phyloP scores from a whole-genome alignment of 2,329 filamentous ascomycete species.

The Tolypocladium ophioglossoides region DNA sequence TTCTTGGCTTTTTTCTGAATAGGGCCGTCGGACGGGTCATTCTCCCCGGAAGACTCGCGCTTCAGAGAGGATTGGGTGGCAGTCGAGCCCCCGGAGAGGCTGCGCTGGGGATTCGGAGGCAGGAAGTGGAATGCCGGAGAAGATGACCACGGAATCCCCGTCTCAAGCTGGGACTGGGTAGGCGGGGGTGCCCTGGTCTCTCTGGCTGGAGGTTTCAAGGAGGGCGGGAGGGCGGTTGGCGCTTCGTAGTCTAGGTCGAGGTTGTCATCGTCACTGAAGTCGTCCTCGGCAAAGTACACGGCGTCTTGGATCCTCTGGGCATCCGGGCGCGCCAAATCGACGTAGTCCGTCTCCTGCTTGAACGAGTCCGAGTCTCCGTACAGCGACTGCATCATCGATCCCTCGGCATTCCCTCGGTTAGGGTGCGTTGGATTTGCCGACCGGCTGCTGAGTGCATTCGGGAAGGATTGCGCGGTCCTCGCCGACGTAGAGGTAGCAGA shows the following conservation, averaged over 20 bases:
- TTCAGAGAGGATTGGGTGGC: slow-evolving; percentile 24
- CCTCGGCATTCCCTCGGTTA: slow-evolving; percentile 5
- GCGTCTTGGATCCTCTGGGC: slow-evolving; percentile 15
- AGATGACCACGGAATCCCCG: slow-evolving; percentile 60
- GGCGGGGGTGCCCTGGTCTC: slow-evolving; percentile 17
- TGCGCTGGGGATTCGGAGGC: slow-evolving; percentile 19
- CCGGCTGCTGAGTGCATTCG: slow-evolving; percentile 16
- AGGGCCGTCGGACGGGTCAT: slow-evolving; percentile 13
- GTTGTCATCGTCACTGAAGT: slow-evolving; percentile 77
- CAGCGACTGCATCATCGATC: slow-evolving; percentile 29
- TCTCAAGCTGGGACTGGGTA: slow-evolving; percentile 15
- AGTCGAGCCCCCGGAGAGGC: slow-evolving; percentile 7
- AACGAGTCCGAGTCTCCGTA: slow-evolving; percentile 39
- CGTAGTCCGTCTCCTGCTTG: slow-evolving; percentile 14
- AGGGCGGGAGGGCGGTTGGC: slow-evolving; percentile 38
- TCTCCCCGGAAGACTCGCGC: slow-evolving; percentile 27
- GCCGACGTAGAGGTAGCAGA: slow-evolving; percentile 26
- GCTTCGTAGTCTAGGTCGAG: slow-evolving; percentile 60
- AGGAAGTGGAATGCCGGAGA: slow-evolving; percentile 42
- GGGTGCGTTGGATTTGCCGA: slow-evolving; percentile 21
- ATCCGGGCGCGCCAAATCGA: slow-evolving; percentile 24
- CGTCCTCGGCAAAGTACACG: slow-evolving; percentile 64
- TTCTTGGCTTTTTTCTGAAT: slow-evolving; percentile 40
- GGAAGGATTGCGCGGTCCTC: slow-evolving; percentile 21
- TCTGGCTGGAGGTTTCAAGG: slow-evolving; percentile 12